A percentile compares a stretch with the other conserved stretches of the same genome.
These are phyloP conservation scores for Aspergillus cristatus DNA, from an alignment of 495 filamentous ascomycete species.

Conservation along the genomic window DNA sequence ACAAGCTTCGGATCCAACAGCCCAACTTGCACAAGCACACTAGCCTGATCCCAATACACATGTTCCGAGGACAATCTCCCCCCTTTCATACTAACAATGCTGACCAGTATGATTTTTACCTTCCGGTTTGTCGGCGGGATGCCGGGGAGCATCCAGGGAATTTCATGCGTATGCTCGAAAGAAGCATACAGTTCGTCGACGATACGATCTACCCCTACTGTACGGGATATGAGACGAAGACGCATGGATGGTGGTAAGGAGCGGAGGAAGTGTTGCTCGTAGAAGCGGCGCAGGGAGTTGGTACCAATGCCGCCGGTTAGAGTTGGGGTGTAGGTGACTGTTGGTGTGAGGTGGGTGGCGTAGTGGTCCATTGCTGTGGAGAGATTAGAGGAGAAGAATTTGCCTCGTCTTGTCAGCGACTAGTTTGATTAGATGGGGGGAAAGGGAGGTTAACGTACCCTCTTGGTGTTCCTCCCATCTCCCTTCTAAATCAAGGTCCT, in stretches of 20 bases:
- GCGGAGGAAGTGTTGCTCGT: conserved; percentile 64
- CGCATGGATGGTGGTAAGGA: conserved; percentile 56
- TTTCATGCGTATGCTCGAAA: conserved; percentile 61
- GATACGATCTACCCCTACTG: conserved; percentile 50
- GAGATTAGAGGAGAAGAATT: conserved; percentile 38
- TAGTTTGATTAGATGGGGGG: background rate
- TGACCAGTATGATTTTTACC: conserved; percentile 64
- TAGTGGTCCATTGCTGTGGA: conserved; percentile 46
- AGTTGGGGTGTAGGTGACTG: conserved; percentile 47
- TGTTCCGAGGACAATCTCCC: conserved; percentile 74
- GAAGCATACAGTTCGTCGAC: conserved; percentile 49
- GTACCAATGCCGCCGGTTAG: conserved; percentile 68
- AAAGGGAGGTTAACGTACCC: conserved; percentile 21
- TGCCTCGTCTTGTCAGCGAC: conserved; percentile 18
- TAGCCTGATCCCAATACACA: conserved; percentile 83
- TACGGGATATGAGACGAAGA: conserved; percentile 64
- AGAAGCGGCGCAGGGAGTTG: conserved; percentile 59
- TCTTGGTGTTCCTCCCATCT: conserved; percentile 52
- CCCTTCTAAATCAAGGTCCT: conserved; percentile 49
- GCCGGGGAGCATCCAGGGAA: conserved; percentile 77
- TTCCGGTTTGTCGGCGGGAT: conserved; percentile 59
- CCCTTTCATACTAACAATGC: conserved; percentile 64
- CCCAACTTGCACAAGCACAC: conserved; percentile 67
- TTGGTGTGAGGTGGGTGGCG: conserved; percentile 36
- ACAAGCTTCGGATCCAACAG: conserved; percentile 57